Evolutionary conservation across 2,329 filamentous ascomycete genomes (phyloP).

Genomic region (Geoglossum cookeanum): DNA sequence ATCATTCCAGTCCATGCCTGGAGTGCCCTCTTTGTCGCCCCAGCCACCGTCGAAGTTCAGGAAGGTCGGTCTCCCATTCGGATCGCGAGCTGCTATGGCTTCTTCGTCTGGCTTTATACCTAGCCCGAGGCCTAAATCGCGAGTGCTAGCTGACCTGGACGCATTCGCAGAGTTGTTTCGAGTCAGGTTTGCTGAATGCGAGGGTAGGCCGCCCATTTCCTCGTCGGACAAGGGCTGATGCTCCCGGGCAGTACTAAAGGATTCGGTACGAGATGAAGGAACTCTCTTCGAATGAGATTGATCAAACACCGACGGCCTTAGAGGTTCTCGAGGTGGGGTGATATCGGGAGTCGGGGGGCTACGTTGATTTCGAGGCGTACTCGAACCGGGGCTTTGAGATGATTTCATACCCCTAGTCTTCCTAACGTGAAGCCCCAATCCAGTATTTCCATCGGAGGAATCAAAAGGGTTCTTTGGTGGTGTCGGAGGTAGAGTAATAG

Average conservation of each 20-base stretch:
- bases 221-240: slow-evolving; percentile 38
- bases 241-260: slow-evolving; percentile 54
- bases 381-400: neutral
- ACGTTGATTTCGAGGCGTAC: slow-evolving; percentile 42
- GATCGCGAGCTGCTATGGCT: slow-evolving; percentile 21
- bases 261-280: slow-evolving; percentile 39
- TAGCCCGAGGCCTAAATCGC: slow-evolving; percentile 22
- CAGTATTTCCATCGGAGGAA: neutral
- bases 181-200: slow-evolving; percentile 6
- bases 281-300: slow-evolving; percentile 30
- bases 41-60: neutral
- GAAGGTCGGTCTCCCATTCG: neutral
- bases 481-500: neutral
- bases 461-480: neutral
- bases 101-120: slow-evolving; percentile 24
- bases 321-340: slow-evolving; percentile 41
- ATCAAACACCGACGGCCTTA: slow-evolving; percentile 16
- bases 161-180: slow-evolving; percentile 5
- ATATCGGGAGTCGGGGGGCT: slow-evolving; percentile 59
- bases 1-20: slow-evolving; percentile 19
- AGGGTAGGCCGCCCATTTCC: slow-evolving; percentile 21
- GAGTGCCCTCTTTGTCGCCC: slow-evolving; percentile 14
- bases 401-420: neutral
- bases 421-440: neutral
- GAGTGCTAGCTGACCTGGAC: neutral